These are phyloP conservation scores for Echria macrotheca DNA, from an alignment of 495 filamentous ascomycete genomes.

Conservation along the genomic window DNA sequence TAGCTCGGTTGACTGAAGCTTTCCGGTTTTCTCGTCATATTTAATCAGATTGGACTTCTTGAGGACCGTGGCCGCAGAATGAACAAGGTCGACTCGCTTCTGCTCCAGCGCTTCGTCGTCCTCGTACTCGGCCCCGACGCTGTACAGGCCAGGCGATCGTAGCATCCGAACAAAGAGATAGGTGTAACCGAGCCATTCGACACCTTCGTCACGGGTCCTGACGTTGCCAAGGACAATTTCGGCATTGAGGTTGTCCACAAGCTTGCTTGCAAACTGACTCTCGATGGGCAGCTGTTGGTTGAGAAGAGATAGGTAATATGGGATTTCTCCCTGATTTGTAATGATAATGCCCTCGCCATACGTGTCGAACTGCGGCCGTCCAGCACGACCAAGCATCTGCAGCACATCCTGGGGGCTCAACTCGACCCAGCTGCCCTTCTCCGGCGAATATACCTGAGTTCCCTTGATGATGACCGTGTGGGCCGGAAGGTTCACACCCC, in stretches of 20 bases:
- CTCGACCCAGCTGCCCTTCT: constrained; percentile 98
- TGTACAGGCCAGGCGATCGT: constrained; percentile 90
- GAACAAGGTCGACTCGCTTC: constrained; percentile 91
- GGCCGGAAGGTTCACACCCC: constrained; percentile 92
- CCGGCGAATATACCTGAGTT: constrained; percentile 95
- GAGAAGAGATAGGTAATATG: constrained; percentile 92
- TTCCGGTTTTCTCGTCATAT: constrained; percentile 92
- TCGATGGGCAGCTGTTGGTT: constrained; percentile 98
- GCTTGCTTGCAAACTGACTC: constrained; percentile 86
- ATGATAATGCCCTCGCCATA: constrained; percentile 99
- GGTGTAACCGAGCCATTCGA: constrained; percentile 98
- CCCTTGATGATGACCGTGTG: constrained; percentile 97
- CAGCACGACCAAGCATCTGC: constrained; percentile 97
- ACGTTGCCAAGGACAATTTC: constrained; percentile 95
- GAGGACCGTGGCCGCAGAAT: constrained; percentile 83
- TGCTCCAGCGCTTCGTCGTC: constrained; percentile 88
- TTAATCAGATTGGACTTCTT: constrained; percentile 85
- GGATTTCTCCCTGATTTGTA: constrained; percentile 87
- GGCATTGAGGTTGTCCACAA: constrained; percentile 96
- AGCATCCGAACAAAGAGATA: constrained; percentile 99
- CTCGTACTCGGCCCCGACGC: constrained; percentile 92
- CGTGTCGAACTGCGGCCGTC: constrained; percentile 93
- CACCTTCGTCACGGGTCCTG: constrained; percentile 87
- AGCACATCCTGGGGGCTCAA: constrained; percentile 95
- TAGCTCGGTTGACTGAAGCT: constrained; percentile 85